A percentile compares a stretch with the other conserved stretches of the same genome.
phyloP scores from a whole-genome alignment of 148 eudicot species.

The Rhododendron vialii region DNA sequence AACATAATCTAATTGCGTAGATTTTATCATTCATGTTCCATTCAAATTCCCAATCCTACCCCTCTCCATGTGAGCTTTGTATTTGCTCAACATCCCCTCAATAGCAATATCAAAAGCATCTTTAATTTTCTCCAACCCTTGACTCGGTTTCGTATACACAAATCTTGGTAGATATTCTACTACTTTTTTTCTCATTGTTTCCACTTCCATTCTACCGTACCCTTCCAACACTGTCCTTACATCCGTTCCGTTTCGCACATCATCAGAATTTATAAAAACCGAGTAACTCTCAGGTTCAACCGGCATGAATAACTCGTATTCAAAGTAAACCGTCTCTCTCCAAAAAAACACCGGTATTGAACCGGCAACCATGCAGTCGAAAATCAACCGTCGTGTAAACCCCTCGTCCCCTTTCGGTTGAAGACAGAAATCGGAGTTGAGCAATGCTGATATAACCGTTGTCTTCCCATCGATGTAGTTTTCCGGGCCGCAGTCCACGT shows the following conservation, averaged over 20 bases:
- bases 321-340: constrained; percentile 66
- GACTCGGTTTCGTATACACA: background rate
- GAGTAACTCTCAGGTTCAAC: constrained; percentile 74
- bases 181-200: background rate
- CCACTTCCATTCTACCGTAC: background rate
- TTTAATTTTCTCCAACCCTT: background rate
- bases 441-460: constrained; percentile 23
- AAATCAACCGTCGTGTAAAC: constrained; percentile 41
- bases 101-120: background rate
- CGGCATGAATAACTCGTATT: constrained; percentile 81
- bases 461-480: constrained; percentile 23
- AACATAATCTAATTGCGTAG: background rate
- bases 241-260: background rate
- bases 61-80: background rate
- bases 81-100: background rate
- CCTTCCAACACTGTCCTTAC: background rate
- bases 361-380: constrained; percentile 60
- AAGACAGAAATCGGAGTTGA: constrained; percentile 46
- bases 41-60: background rate
- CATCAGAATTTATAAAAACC: background rate
- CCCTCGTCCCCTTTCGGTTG: constrained; percentile 55
- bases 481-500: constrained; percentile 37
- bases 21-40: background rate
- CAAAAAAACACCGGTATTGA: constrained; percentile 41
- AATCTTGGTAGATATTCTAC: background rate